Evolutionary conservation across 2,329 filamentous ascomycete species (phyloP).

Genomic region (Neocucurbitaria cava): DNA sequence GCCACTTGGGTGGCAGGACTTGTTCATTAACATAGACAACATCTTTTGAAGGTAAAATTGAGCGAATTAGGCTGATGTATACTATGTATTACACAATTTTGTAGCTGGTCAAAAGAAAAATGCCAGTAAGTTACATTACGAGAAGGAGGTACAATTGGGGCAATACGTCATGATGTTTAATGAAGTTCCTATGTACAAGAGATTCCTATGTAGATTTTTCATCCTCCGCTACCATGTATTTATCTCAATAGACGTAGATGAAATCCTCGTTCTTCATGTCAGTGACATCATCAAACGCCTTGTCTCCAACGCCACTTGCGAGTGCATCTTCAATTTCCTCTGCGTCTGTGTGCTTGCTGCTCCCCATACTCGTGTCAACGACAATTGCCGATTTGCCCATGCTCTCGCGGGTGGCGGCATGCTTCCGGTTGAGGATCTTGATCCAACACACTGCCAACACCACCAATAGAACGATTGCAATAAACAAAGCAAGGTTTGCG

Average conservation of each 20-base stretch:
- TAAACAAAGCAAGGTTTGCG: slow-evolving; percentile 68
- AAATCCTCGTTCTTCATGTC: slow-evolving; percentile 70
- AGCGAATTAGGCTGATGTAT: too few relatives aligned
- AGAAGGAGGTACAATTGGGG: too few relatives aligned
- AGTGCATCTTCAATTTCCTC: slow-evolving; percentile 32
- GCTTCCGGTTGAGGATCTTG: slow-evolving; percentile 61
- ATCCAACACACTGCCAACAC: slow-evolving; percentile 57
- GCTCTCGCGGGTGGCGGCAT: slow-evolving; percentile 61
- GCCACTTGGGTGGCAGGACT: slow-evolving; percentile 56
- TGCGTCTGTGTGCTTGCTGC: slow-evolving; percentile 51
- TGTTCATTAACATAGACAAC: slow-evolving; percentile 55
- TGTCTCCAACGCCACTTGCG: slow-evolving; percentile 49
- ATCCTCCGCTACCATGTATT: background rate
- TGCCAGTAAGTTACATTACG: too few relatives aligned
- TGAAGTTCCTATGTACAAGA: too few relatives aligned
- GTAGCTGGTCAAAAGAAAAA: too few relatives aligned
- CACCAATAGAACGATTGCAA: slow-evolving; percentile 63
- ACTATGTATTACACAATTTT: too few relatives aligned
- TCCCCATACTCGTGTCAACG: slow-evolving; percentile 66
- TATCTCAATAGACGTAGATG: slow-evolving; percentile 61
- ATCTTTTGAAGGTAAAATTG: slow-evolving; percentile 25
- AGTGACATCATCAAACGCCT: slow-evolving; percentile 65
- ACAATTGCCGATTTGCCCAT: slow-evolving; percentile 67
- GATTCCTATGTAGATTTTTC: background rate
- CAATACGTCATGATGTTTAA: too few relatives aligned